A percentile compares a stretch with the other conserved stretches of the same genome.
phyloP scores from a whole-genome alignment of 139 green algal genomes.

The Chlorella sp. region DNA sequence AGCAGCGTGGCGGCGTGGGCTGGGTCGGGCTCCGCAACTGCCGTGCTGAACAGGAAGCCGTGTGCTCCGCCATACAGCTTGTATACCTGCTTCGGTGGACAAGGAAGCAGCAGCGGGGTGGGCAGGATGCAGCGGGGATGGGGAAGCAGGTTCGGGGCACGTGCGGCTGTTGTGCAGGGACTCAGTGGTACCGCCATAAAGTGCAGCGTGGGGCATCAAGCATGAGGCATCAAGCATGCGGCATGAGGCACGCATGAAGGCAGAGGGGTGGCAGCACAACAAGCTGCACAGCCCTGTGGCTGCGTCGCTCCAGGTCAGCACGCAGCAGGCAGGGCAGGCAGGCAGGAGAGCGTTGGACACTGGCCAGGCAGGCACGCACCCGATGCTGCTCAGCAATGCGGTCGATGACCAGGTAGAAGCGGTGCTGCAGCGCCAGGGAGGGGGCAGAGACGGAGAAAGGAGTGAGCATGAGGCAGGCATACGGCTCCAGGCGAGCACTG shows the following conservation, averaged over 20 bases:
- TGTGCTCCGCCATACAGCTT: neutral
- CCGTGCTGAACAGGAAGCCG: neutral
- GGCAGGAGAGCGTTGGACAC: too few species aligned
- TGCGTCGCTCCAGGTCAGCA: neutral
- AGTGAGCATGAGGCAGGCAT: neutral
- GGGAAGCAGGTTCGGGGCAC: neutral
- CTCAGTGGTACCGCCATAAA: neutral
- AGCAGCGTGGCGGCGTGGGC: neutral
- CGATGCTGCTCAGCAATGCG: neutral
- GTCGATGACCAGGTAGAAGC: constrained; percentile 9
- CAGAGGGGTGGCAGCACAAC: neutral
- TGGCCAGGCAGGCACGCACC: neutral
- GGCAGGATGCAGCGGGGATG: neutral
- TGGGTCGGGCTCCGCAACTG: neutral
- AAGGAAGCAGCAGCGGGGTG: too few species aligned
- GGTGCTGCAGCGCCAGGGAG: neutral
- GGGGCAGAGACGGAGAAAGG: too few species aligned
- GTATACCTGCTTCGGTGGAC: neutral
- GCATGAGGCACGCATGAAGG: too few species aligned
- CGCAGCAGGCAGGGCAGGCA: too few species aligned
- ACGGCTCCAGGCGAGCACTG: too few species aligned
- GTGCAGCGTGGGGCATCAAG: neutral
- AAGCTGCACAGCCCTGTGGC: too few species aligned
- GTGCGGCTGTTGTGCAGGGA: too few species aligned
- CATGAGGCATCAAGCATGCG: too few species aligned